A percentile compares a stretch with the other conserved stretches of the same genome.
These are phyloP conservation scores for Isoetes taiwanensis DNA, from an alignment of 75 land plant genomes.

Conservation along the genomic window DNA sequence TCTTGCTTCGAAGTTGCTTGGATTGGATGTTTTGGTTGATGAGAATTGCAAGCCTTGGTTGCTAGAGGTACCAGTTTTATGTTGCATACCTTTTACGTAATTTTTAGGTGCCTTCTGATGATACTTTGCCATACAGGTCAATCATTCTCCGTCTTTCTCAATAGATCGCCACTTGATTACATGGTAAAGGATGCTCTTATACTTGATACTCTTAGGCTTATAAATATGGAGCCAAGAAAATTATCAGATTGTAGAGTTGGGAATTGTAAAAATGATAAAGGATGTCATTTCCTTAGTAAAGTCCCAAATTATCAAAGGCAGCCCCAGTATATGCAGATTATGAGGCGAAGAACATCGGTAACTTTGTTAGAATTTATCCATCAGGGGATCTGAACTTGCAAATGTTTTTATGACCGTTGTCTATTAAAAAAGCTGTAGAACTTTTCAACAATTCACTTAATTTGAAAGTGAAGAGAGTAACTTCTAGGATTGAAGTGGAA, in stretches of 20 bases:
- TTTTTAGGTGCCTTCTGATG: not conserved
- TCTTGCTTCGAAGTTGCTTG: slow-evolving; percentile 6
- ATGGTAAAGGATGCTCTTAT: slow-evolving; percentile 3
- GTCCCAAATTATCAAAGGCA: not conserved
- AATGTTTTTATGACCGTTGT: slow-evolving; percentile 4
- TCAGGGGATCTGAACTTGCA: not conserved
- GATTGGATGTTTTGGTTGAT: not conserved
- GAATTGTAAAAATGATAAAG: not conserved
- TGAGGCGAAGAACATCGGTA: not conserved
- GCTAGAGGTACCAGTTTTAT: slow-evolving; percentile 7
- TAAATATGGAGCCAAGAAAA: slow-evolving; percentile 2
- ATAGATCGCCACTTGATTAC: slow-evolving; percentile 7
- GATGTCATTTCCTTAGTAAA: not conserved
- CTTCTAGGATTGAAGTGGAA: not conserved
- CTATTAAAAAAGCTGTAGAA: not conserved
- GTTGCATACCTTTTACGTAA: not conserved
- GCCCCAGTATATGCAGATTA: too few species aligned
- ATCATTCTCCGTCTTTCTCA: slow-evolving; percentile 5
- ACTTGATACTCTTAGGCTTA: not conserved
- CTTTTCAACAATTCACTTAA: not conserved
- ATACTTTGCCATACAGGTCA: not conserved
- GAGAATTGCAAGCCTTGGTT: slow-evolving; percentile 7
- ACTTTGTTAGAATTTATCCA: not conserved
- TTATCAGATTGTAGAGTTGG: too few species aligned
- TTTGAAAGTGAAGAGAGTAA: slow-evolving; percentile 1